These are phyloP conservation scores for Multifurca ochricompacta DNA, from an alignment of 768 basidiomycete species.

Conservation along the genomic window DNA sequence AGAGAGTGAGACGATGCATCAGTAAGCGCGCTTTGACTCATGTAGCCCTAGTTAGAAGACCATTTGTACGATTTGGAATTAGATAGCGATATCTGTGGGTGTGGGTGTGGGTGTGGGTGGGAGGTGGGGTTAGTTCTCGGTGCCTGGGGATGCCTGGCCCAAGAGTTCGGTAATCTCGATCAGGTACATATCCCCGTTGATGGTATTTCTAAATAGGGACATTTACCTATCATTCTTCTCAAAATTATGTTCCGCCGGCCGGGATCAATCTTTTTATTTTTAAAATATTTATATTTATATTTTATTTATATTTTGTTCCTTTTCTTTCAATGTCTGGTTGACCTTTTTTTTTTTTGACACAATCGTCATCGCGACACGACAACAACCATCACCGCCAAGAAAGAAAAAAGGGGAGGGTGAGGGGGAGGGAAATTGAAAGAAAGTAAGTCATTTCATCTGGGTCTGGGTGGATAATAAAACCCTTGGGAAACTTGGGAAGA, in stretches of 20 bases:
- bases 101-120: not conserved
- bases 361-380: too few relatives aligned
- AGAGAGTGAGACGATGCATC: not conserved
- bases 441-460: too few relatives aligned
- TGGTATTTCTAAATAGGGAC: not conserved
- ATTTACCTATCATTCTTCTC: not conserved
- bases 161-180: conserved; percentile 6
- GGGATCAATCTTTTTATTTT: not conserved
- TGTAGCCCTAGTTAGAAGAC: too few relatives aligned
- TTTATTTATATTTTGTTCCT: not conserved
- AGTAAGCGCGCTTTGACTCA: too few relatives aligned
- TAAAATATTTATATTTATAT: not conserved
- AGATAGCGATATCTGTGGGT: not conserved
- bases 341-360: not conserved
- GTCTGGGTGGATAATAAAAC: too few relatives aligned
- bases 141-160: conserved; percentile 8
- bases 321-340: not conserved
- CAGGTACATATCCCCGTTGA: not conserved
- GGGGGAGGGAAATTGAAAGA: not conserved
- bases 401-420: too few relatives aligned
- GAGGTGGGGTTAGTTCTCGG: conserved; percentile 4
- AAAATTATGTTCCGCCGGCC: not conserved
- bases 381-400: too few relatives aligned
- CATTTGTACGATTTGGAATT: too few relatives aligned
- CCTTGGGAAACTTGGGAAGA: conserved; percentile 10